Evolutionary conservation across 805 yeast species (phyloP), one percentile per base, ranked within the genome.

Genomic region (Wickerhamiella sergipiensis): DNA sequence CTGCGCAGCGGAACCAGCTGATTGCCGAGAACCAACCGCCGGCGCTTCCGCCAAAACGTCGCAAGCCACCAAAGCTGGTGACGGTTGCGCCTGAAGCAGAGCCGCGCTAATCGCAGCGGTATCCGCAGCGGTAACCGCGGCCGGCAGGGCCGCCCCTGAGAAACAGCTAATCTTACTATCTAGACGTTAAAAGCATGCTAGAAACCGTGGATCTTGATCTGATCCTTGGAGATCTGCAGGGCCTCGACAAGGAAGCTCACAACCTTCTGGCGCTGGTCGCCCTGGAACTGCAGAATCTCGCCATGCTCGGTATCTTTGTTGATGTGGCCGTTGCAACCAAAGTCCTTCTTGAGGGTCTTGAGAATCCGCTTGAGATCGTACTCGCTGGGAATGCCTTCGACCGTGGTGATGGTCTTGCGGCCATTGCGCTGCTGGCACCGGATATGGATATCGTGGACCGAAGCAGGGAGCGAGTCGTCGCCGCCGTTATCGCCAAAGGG

Each of bases 401-500:
- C 97, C 43, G 98, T 90, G 59, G 98, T 90, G 68, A 90, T 80
- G 57, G 97, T 90, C 74, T 90, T 90, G 75, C 97, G 89, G 68
- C 98, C 98, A 76, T 92, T 90, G 78, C 98, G 90, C 76, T 90
- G 98, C 74, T 90, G 98, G 69, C 94, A 90, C 78, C 98, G 94
- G 70, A 90, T 71, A 73, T 89, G 98, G 71, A 90, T 86, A 75
- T 89, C 87, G 76, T 86, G 88, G 54, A 94, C 81, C 66, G 95
- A 85, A 74, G 90, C 90, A 62, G 95, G 63, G 44, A 49, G 84
- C 71, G 90, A 96, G 75, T 92, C 94, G 80, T 90, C 97, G 77
- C 97, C 97, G 77, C 97, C 97, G 74, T 97, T 89, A 73, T 90
- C 98, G 82, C 97, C 97, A 82, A 90, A 90, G 57, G 98, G 98